Conservation (phyloP, 2,329 filamentous ascomycete genomes). For the Aureobasidium sp. region DNA sequence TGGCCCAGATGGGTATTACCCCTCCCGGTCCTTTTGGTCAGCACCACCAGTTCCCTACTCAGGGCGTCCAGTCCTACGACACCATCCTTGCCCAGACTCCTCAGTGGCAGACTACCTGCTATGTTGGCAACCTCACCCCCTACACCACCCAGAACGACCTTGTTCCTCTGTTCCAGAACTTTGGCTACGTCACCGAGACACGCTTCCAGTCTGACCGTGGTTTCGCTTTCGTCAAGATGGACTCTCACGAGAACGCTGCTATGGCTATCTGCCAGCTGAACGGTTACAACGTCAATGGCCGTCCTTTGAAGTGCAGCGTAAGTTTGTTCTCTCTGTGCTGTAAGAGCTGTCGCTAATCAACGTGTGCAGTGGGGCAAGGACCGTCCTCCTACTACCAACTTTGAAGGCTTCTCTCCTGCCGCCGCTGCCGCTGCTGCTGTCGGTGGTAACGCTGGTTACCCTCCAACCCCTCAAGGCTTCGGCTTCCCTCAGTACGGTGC, state of each 20-base stretch:
- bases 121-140: slow-evolving; percentile 93
- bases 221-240: slow-evolving; percentile 99
- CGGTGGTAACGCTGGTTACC: slow-evolving; percentile 57
- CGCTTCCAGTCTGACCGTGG: slow-evolving; percentile 96
- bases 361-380: slow-evolving; percentile 88
- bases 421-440: slow-evolving; percentile 58
- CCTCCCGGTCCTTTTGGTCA: slow-evolving; percentile 94
- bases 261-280: slow-evolving; percentile 98
- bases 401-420: slow-evolving; percentile 77
- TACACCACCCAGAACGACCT: slow-evolving; percentile 97
- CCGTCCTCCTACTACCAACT: slow-evolving; percentile 77
- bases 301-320: slow-evolving; percentile 97
- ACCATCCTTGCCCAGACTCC: slow-evolving; percentile 95
- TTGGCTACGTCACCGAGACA: slow-evolving; percentile 94
- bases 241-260: slow-evolving; percentile 92
- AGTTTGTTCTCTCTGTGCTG: slow-evolving; percentile 38
- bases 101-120: slow-evolving; percentile 96
- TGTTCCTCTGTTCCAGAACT: slow-evolving; percentile 97
- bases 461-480: slow-evolving; percentile 64
- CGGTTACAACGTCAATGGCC: slow-evolving; percentile 95
- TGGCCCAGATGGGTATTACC: slow-evolving; percentile 97
- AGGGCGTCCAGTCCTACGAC: slow-evolving; percentile 94
- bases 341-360: slow-evolving; percentile 21
- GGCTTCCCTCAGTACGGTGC: slow-evolving; percentile 95
- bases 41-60: slow-evolving; percentile 87